Evolutionary conservation across 352 stramenopile species (phyloP).

Genomic region (Globisporangium parvum): DNA sequence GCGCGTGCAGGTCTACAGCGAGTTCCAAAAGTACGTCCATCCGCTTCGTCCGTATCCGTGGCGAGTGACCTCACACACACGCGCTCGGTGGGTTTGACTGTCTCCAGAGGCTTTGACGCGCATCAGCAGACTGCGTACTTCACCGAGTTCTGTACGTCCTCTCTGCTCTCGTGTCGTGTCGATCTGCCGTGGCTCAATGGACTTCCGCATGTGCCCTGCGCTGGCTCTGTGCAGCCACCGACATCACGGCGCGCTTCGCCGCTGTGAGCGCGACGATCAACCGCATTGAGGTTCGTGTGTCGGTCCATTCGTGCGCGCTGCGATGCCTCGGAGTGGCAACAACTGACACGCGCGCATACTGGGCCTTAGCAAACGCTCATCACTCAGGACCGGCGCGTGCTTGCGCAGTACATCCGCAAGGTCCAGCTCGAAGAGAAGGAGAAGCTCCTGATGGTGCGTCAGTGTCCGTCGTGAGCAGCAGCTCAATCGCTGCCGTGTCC

Average conservation of each 20-base stretch:
- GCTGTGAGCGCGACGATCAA: constrained; percentile 68
- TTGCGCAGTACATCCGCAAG: constrained; percentile 64
- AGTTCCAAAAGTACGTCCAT: constrained; percentile 44
- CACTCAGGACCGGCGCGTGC: constrained; percentile 22
- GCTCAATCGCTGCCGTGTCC: too few species aligned
- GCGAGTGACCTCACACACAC: neutral
- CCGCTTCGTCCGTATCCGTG: neutral
- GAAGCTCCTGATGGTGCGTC: constrained; percentile 77
- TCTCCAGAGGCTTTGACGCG: constrained; percentile 48
- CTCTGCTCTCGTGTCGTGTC: too few species aligned
- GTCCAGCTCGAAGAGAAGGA: constrained; percentile 78
- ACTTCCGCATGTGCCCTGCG: neutral
- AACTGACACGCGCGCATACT: neutral
- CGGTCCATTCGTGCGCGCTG: too few species aligned
- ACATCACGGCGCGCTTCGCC: constrained; percentile 60
- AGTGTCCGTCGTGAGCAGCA: too few species aligned
- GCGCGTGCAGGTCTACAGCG: constrained; percentile 63
- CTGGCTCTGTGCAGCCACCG: constrained; percentile 24
- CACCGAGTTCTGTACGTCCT: constrained; percentile 47
- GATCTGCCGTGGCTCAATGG: neutral
- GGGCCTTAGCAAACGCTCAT: constrained; percentile 18
- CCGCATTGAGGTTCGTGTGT: constrained; percentile 51
- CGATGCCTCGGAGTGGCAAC: neutral
- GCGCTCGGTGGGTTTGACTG: neutral
- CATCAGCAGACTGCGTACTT: constrained; percentile 66